A percentile compares a stretch with the other conserved stretches of the same genome.
These are phyloP conservation scores for Auricularia heimuer DNA, from an alignment of 768 basidiomycete species.

Conservation along the genomic window DNA sequence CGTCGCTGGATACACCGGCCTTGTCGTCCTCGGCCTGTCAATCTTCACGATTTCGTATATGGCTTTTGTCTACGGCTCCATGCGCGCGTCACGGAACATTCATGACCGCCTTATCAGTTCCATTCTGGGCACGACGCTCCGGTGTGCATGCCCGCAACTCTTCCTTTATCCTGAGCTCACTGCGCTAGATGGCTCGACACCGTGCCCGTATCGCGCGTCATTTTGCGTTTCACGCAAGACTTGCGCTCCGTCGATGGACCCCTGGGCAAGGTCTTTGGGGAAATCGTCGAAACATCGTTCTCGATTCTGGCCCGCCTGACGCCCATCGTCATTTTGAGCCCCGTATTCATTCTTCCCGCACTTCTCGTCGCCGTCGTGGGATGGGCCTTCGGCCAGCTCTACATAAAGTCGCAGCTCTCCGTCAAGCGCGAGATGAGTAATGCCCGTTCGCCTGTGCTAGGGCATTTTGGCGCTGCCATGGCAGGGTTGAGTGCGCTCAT, in stretches of 20 bases:
- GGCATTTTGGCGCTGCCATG: conserved; percentile 9
- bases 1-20: neutral
- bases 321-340: conserved; percentile 35
- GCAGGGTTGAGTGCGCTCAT: conserved; percentile 12
- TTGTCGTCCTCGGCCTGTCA: neutral
- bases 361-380: conserved; percentile 21
- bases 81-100: conserved; percentile 2
- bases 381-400: conserved; percentile 20
- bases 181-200: conserved; percentile 40
- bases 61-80: neutral
- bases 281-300: conserved; percentile 21
- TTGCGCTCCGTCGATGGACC: conserved; percentile 35
- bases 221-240: conserved; percentile 58
- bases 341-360: conserved; percentile 37
- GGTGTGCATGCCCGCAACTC: neutral
- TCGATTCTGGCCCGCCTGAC: conserved; percentile 32
- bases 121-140: conserved; percentile 8
- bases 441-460: conserved; percentile 24
- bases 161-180: conserved; percentile 19
- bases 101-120: conserved; percentile 4
- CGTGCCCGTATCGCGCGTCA: conserved; percentile 46
- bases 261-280: conserved; percentile 21
- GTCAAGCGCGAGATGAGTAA: conserved; percentile 41
- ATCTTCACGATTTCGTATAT: neutral
- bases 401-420: conserved; percentile 37